Evolutionary conservation across 2,329 filamentous ascomycete species (phyloP), one percentile per base, ranked within the genome.

Genomic region (Talaromyces sp.): DNA sequence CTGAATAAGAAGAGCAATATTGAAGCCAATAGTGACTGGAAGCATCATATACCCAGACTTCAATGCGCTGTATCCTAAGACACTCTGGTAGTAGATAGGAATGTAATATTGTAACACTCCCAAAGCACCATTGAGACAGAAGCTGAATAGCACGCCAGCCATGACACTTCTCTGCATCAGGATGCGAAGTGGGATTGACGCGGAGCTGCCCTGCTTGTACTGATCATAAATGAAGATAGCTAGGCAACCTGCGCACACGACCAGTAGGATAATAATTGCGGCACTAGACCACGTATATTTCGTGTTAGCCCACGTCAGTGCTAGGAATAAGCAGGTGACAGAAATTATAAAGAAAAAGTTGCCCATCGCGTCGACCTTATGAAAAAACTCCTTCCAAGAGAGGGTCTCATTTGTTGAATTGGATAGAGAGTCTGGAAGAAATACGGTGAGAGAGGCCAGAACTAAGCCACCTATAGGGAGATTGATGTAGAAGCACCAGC

Each of bases 401-500:
- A 51, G 32, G 52, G 54, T 24, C 4, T 26, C 58, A 56, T 57
- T 13, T 35, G 53, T 10, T 43, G 11, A 49, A 21, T 56, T 13
- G 46, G 11, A 24, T 56, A 41, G 1, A 43, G 58, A 1, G n/a
- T 49, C 52, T 56, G 53, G 2, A 46, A 35, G 32, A 60, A 60
- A 50, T 2, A 38, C 31, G 9, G 53, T 11, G 41, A 19, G 8
- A 54, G 56, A 29, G 56, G 52, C 26, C 51, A 27, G 21, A 60
- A n/a, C 17, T 53, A 56, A 17, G 24, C 46, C 54, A 9, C 58
- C 54, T 10, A 53, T 24, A 21, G 58, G 58, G 2, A 14, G 21
- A 64, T 86, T 86, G 67, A 86, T 81, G 65, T 82, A 81, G 64
- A 80, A 81, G 61, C 74, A 83, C 82, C 80, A 84, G 41, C 82